Base-by-base conservation (phyloP, 164 flowering plant species). In the Cinnamomum micranthum region DNA sequence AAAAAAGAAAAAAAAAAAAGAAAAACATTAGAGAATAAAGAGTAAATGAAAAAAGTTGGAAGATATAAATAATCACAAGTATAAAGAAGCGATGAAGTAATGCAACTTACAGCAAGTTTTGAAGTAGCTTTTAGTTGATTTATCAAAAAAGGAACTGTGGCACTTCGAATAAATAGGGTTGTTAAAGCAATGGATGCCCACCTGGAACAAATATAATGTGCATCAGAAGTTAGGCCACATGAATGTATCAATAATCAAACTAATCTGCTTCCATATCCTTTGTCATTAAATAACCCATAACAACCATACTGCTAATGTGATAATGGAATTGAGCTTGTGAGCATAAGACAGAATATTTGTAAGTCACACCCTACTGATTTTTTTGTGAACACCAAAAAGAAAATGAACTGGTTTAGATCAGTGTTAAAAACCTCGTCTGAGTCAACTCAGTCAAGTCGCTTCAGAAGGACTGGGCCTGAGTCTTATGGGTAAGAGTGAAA, bases 101-200 rank as follows among this genome's bases (percentile, higher is more conserved):
- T 50, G 73, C 75, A 81, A 75, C 89, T 81, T 84, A 93, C 98
- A 71, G 88, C 80, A 2, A 90, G 83, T 73, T 91, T 90, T 63
- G 95, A 55, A 70, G 92, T 90, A 25, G 93, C 79, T 83, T 90
- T 92, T 20, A 94, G 85, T 75, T 88, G 93, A 87, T 89, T 84
- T 62, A 94, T 83, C 47, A 90, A 77, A 75, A 96, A 75, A 2
- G 99, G 99, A 80, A 88, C 65, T 50, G 92, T 87, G 10, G 84
- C 80, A 22, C 78, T 73, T 77, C 98, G 89, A 79, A 96, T 92
- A 81, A 96, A 24, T 74, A 96, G 15, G 50, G 97, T 92, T 55
- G 95, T 85, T 67, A 87, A 60, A 68, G 84, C 88, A 71, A 96
- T 94, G 52, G 97, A 83, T 20, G 90, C 95, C 97, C 97, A 92